phyloP scores from a whole-genome alignment of 371 early-diverging fungal species.

The Syncephalis fuscata region DNA sequence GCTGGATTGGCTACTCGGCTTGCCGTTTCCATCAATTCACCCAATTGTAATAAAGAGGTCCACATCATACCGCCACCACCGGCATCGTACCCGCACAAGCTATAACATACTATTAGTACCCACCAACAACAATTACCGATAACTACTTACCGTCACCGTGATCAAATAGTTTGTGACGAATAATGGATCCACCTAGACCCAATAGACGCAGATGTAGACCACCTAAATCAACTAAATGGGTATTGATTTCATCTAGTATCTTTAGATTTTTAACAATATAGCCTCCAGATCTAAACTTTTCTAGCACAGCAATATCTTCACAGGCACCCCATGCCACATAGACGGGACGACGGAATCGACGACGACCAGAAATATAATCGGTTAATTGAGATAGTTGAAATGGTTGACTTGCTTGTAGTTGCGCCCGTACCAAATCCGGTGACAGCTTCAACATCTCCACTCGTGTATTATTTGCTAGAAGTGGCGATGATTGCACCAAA shows the following conservation, averaged over 20 bases:
- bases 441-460: too few species aligned
- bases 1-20: conserved; percentile 28
- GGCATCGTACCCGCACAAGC: conserved; percentile 30
- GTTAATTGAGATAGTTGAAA: conserved; percentile 17
- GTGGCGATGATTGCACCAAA: conserved; percentile 23
- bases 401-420: too few species aligned
- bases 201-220: conserved; percentile 39
- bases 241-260: conserved; percentile 36
- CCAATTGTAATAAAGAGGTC: conserved; percentile 48
- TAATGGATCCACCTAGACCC: conserved; percentile 46
- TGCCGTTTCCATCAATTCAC: conserved; percentile 42
- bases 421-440: too few species aligned
- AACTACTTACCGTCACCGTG: conserved; percentile 42
- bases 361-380: conserved; percentile 21
- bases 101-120: not conserved
- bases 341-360: conserved; percentile 32
- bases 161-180: conserved; percentile 47
- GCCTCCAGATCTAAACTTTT: conserved; percentile 28
- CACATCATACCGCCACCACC: conserved; percentile 51
- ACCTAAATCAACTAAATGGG: conserved; percentile 33
- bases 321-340: conserved; percentile 52
- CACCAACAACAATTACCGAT: too few species aligned
- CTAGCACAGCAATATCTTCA: conserved; percentile 42
- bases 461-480: conserved; percentile 8
- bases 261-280: conserved; percentile 30